Base-by-base conservation (phyloP, 345 rosid genomes). In the Hibiscus mutabilis region DNA sequence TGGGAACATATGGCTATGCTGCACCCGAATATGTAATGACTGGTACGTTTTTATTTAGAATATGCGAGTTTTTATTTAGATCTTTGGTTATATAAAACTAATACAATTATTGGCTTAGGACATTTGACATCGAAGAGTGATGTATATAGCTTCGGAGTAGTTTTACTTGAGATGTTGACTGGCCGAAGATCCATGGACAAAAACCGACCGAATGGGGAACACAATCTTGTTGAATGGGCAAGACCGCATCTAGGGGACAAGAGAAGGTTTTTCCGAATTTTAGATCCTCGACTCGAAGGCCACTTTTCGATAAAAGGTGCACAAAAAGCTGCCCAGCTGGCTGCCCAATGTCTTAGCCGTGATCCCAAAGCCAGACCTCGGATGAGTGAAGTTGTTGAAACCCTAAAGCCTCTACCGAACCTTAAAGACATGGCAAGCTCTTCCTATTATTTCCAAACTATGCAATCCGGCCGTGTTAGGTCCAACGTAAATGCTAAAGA, bases 241-340 rank as follows among this genome's bases (percentile, higher is more conserved):
- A 88, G 89, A 73, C 98, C 92, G 1, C 90, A 86, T 87, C 89
- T 93, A 47, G 86, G 80, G 42, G 97, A 93, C 84, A 89, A 79
- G 82, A 89, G 84, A 78, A 84, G 87, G 78, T 87, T 87, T 77
- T 89, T 79, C 76, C 78, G 93, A 52, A 73, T 93, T 60, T 72
- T 93, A n/a, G 97, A 93, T 65, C 91, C 98, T 70, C 96, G 93
- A 18, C 91, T 93, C 52, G 98, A 93, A 64, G 92, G 97, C 61
- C 97, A 93, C 81, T 93, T 85, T 81, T 93, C 96, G 0, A 84
- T 91, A 73, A 91, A 88, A 68, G 98, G 94, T 13, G 91, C 94
- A 71, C 96, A 89, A 82, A 91, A 91, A 76, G 96, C 96, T 14
- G 76, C 88, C 58, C 95, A 91, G 75, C 76, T 93, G 49, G 92